Evolutionary conservation across 2,329 filamentous ascomycete genomes (phyloP).

Genomic region (Emmonsiellopsis sp.): DNA sequence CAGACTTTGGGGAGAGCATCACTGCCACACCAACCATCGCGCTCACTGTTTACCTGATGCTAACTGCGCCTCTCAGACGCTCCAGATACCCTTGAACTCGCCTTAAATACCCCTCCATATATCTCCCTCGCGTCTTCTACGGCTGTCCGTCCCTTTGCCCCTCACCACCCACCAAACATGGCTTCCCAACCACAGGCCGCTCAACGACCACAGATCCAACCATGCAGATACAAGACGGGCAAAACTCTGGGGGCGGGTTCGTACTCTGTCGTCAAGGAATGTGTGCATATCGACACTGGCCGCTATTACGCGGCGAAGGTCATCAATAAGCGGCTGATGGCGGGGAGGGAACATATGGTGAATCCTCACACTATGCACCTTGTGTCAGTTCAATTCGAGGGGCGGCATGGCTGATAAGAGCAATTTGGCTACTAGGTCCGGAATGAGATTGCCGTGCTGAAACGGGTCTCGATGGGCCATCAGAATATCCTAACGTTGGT

Average conservation of each 20-base stretch:
- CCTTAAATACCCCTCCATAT: neutral
- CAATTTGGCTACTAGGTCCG: constrained; percentile 54
- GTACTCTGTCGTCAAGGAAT: constrained; percentile 98
- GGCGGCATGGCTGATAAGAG: constrained; percentile 1
- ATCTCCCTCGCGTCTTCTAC: neutral
- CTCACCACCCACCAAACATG: neutral
- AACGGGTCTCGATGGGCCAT: constrained; percentile 97
- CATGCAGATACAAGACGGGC: constrained; percentile 96
- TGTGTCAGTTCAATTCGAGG: neutral
- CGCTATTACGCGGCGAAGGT: constrained; percentile 98
- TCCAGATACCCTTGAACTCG: neutral
- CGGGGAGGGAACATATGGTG: constrained; percentile 96
- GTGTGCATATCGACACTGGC: constrained; percentile 94
- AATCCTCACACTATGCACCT: constrained; percentile 15
- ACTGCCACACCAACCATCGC: neutral
- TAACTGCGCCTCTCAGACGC: neutral
- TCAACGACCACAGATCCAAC: constrained; percentile 63
- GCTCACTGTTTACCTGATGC: neutral
- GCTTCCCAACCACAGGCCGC: constrained; percentile 4
- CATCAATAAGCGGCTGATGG: constrained; percentile 98
- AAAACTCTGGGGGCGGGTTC: constrained; percentile 95
- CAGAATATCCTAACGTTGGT: constrained; percentile 96
- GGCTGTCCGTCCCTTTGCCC: neutral
- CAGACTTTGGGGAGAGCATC: neutral
- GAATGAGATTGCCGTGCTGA: constrained; percentile 96